Percentiles rank a stretch among this genome's conserved stretches.
Conservation (phyloP, 257 asterid genomes). For the Solanum peruvianum region DNA sequence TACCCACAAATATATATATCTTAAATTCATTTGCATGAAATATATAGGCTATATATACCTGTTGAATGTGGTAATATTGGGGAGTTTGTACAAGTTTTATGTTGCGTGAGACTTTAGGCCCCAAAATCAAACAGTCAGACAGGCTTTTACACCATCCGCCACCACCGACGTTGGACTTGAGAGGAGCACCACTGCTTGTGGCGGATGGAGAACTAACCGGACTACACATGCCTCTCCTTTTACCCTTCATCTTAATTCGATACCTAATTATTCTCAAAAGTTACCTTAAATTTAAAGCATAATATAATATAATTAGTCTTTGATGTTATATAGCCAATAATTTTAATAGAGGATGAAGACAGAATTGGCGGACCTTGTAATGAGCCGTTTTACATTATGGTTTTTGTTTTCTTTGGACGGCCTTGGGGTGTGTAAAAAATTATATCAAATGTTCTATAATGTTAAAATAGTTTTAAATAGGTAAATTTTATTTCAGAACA, state of each 20-base stretch:
- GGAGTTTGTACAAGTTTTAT: not conserved
- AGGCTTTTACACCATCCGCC: slow-evolving; percentile 1
- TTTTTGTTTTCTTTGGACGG: not conserved
- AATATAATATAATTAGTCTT: not conserved
- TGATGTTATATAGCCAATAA: not conserved
- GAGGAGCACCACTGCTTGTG: not conserved
- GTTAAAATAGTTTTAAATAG: not conserved
- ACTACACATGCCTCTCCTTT: not conserved
- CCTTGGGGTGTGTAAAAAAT: not conserved
- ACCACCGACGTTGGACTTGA: not conserved
- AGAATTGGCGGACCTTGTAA: slow-evolving; percentile 33
- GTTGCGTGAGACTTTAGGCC: not conserved
- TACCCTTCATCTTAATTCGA: not conserved
- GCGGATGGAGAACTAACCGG: not conserved
- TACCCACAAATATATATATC: no score
- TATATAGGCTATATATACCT: not conserved
- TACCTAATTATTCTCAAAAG: not conserved
- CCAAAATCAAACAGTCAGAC: not conserved
- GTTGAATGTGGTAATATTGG: not conserved
- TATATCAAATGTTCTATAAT: not conserved
- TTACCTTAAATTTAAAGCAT: not conserved
- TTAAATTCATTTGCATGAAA: not conserved
- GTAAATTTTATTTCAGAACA: not conserved
- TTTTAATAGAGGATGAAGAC: not conserved
- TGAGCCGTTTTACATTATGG: not conserved